phyloP scores from a whole-genome alignment of 1,284 basidiomycete genomes.

The Hemileia vastatrix region DNA sequence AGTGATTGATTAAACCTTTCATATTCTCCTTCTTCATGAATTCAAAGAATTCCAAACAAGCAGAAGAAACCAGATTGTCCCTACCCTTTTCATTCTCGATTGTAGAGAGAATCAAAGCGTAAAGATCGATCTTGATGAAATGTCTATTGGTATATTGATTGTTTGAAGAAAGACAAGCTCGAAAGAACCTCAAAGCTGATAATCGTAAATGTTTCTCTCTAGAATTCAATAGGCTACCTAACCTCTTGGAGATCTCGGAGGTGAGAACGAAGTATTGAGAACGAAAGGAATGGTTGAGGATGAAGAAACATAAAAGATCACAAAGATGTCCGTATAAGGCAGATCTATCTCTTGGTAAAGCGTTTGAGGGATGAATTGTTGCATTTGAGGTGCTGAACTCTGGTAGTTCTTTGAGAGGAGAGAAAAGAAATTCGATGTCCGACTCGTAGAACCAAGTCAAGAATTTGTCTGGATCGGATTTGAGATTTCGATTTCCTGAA shows the following conservation, averaged over 20 bases:
- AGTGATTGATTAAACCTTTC: constrained; percentile 69
- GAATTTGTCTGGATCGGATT: constrained; percentile 80
- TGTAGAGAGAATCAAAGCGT: constrained; percentile 71
- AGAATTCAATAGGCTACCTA: constrained; percentile 58
- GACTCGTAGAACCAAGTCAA: constrained; percentile 79
- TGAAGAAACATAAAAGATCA: constrained; percentile 81
- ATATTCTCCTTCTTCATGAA: constrained; percentile 59
- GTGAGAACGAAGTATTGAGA: constrained; percentile 83
- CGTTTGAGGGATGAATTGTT: background rate
- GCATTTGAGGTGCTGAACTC: no score
- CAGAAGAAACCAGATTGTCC: constrained; percentile 86
- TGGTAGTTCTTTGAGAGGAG: constrained; percentile 65
- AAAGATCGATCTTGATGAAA: constrained; percentile 72
- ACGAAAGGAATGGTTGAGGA: constrained; percentile 67
- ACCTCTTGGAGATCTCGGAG: constrained; percentile 59
- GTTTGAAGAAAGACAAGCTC: constrained; percentile 68
- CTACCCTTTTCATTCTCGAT: constrained; percentile 67
- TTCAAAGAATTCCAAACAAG: constrained; percentile 92
- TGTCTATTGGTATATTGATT: constrained; percentile 78
- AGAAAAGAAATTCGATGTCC: constrained; percentile 64
- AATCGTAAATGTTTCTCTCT: no score
- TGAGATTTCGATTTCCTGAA: background rate
- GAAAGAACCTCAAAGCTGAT: constrained; percentile 83
- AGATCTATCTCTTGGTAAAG: background rate
- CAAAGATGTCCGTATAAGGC: constrained; percentile 52